These are phyloP conservation scores for Claviceps spartinae DNA, from an alignment of 2,329 filamentous ascomycete species.

Conservation along the genomic window DNA sequence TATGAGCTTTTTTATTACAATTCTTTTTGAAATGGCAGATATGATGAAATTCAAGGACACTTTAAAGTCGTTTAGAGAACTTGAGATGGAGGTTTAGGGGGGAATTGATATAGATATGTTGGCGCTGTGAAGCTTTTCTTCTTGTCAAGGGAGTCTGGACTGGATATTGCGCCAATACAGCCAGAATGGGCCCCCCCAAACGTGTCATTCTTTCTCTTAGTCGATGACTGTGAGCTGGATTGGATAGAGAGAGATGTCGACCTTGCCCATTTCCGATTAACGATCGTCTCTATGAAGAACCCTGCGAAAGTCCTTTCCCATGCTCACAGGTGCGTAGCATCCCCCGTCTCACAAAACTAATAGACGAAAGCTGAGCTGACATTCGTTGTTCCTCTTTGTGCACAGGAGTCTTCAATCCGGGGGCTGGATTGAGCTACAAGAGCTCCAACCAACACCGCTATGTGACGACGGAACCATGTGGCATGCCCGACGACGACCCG, in stretches of 20 bases:
- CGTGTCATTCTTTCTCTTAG: constrained; percentile 24
- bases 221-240: constrained; percentile 21
- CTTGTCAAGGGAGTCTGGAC: too few relatives aligned
- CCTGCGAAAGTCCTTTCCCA: constrained; percentile 9
- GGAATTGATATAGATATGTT: too few relatives aligned
- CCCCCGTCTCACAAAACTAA: neutral
- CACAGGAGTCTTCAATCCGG: constrained; percentile 22
- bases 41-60: too few relatives aligned
- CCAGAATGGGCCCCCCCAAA: constrained; percentile 27
- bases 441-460: constrained; percentile 19
- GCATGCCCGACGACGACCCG: constrained; percentile 8
- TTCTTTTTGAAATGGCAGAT: too few relatives aligned
- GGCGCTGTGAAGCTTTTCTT: too few relatives aligned
- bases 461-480: constrained; percentile 23
- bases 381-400: neutral
- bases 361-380: neutral
- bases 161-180: too few relatives aligned
- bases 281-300: constrained; percentile 9
- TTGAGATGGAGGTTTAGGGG: too few relatives aligned
- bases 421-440: constrained; percentile 31
- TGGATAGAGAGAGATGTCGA: constrained; percentile 16
- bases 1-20: too few relatives aligned
- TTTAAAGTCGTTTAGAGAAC: too few relatives aligned
- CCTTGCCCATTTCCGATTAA: constrained; percentile 18
- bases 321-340: neutral